Percentiles rank a stretch among this genome's conserved stretches.
Evolutionary conservation across 2,329 filamentous ascomycete species (phyloP).

Genomic region (Alternaria triticimaculans): DNA sequence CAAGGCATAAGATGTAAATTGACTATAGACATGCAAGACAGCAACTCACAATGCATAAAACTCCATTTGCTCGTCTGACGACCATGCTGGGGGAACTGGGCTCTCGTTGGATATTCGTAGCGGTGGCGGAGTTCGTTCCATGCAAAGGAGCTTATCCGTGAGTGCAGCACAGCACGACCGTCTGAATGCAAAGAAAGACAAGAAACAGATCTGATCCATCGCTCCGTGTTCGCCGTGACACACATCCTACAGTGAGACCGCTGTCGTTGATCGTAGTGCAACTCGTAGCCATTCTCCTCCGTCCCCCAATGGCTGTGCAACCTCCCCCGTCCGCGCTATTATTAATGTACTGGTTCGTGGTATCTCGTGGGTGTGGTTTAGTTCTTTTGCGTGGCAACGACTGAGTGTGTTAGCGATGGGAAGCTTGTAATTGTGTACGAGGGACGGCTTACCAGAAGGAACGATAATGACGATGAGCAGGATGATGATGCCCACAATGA

Average conservation of each 20-base stretch:
- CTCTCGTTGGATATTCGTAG: slow-evolving; percentile 36
- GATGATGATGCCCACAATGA: slow-evolving; percentile 89
- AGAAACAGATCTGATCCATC: slow-evolving; percentile 42
- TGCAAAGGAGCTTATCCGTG: slow-evolving; percentile 22
- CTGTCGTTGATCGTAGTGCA: slow-evolving; percentile 34
- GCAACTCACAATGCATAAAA: slow-evolving; percentile 30
- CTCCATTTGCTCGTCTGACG: slow-evolving; percentile 45
- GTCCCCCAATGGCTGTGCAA: slow-evolving; percentile 27
- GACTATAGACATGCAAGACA: slow-evolving; percentile 29
- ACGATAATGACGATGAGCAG: slow-evolving; percentile 94
- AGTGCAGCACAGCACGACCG: slow-evolving; percentile 34
- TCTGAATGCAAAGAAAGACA: slow-evolving; percentile 47
- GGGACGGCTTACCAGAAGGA: slow-evolving; percentile 73
- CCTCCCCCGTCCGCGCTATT: slow-evolving; percentile 31
- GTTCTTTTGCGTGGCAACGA: slow-evolving; percentile 34
- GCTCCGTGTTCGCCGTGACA: slow-evolving; percentile 46
- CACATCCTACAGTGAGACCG: slow-evolving; percentile 39
- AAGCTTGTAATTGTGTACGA: too few species aligned
- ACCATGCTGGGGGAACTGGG: slow-evolving; percentile 31
- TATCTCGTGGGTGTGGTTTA: slow-evolving; percentile 32
- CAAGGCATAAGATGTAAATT: slow-evolving; percentile 14
- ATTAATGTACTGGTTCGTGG: slow-evolving; percentile 41
- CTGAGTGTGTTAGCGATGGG: slow-evolving; percentile 25
- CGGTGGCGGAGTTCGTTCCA: slow-evolving; percentile 22
- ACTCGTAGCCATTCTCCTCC: slow-evolving; percentile 29